These are phyloP conservation scores for Claviceps purpurea DNA, from an alignment of 2,329 filamentous ascomycete genomes.

Conservation along the genomic window DNA sequence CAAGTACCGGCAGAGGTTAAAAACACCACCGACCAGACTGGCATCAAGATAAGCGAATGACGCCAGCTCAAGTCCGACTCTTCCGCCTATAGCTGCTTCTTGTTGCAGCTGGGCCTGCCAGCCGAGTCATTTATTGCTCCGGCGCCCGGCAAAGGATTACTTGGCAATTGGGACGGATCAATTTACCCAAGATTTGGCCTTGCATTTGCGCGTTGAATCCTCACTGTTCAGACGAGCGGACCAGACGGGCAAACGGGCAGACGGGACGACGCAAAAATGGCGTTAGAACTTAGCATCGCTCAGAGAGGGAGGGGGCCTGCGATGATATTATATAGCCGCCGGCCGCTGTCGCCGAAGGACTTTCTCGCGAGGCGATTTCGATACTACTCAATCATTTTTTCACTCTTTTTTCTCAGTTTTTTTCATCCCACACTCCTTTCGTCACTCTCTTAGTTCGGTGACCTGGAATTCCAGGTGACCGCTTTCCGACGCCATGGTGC, in stretches of 20 bases:
- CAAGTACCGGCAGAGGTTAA: too few species aligned
- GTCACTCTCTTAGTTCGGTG: not conserved
- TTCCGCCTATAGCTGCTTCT: too few species aligned
- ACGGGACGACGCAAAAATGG: not conserved
- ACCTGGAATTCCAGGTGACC: not conserved
- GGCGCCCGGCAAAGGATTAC: not conserved
- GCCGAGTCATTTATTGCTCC: not conserved
- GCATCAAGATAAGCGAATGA: too few species aligned
- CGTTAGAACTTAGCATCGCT: not conserved
- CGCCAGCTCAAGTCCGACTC: too few species aligned
- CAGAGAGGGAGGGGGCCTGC: not conserved
- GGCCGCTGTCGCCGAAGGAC: not conserved
- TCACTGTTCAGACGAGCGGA: not conserved
- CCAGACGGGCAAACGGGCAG: not conserved
- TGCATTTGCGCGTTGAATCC: not conserved
- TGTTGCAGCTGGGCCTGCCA: not conserved
- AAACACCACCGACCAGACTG: too few species aligned
- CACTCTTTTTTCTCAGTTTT: not conserved
- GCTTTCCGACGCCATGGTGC: conserved; percentile 4
- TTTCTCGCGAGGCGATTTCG: too few species aligned
- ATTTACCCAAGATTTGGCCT: not conserved
- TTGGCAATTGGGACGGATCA: not conserved
- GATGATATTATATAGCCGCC: not conserved
- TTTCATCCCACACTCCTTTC: not conserved
- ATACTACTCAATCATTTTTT: not conserved